Conservation (phyloP, 208 protist genomes). For the Acanthamoeba triangularis region DNA sequence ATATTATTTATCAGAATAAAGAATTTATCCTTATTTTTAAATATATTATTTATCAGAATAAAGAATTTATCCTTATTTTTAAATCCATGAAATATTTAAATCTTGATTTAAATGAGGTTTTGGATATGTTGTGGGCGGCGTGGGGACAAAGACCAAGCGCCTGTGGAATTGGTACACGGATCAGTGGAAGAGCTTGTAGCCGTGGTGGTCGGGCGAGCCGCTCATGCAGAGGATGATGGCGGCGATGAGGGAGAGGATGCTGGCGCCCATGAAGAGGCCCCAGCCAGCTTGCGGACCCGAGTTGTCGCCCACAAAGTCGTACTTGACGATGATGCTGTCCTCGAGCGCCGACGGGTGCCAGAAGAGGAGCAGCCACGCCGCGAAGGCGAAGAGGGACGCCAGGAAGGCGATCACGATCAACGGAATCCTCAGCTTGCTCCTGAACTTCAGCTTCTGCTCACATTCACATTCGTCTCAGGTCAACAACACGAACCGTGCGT, state of each 20-base stretch:
- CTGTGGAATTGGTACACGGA: too few species aligned
- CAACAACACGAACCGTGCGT: too few species aligned
- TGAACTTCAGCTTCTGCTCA: slow-evolving; percentile 14
- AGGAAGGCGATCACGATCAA: slow-evolving; percentile 9
- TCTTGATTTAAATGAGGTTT: too few species aligned
- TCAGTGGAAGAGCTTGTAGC: slow-evolving; percentile 35
- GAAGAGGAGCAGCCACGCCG: slow-evolving; percentile 19
- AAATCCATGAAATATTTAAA: too few species aligned
- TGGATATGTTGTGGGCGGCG: too few species aligned
- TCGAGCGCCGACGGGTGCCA: neutral
- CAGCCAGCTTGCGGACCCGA: neutral
- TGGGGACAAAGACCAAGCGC: neutral
- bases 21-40: too few species aligned
- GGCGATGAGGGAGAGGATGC: neutral
- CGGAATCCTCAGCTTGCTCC: slow-evolving; percentile 42
- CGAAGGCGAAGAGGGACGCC: neutral
- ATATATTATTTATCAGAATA: too few species aligned
- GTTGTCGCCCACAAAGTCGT: slow-evolving; percentile 14
- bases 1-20: too few species aligned
- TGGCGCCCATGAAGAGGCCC: neutral
- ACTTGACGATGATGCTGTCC: neutral
- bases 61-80: too few species aligned
- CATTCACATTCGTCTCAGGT: neutral
- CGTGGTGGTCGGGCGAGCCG: slow-evolving; percentile 47
- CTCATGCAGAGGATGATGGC: neutral